Base-by-base conservation (phyloP, 1,284 basidiomycete genomes). In the Naganishia albida region DNA sequence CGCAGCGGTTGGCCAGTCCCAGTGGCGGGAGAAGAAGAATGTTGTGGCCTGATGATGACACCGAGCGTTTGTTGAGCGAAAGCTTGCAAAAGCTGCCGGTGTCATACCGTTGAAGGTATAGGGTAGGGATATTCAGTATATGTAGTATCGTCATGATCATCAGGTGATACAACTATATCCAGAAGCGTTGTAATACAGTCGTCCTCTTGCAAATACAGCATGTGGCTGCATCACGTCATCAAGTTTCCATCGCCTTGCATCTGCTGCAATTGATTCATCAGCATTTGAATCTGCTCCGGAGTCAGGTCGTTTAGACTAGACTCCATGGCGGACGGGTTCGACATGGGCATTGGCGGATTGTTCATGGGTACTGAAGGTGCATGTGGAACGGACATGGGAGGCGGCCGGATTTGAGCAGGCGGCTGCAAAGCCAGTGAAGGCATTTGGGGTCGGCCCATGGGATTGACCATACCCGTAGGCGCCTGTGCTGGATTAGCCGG, bases 51-150 rank as follows among this genome's bases (percentile, higher is more conserved):
- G 56, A 60, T n/a, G 64, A 65, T 25, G 64, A 65, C 23, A 56
- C 60, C 34, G 67, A 68, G 60, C 53, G 64, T 15, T 44, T 68
- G 49, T 39, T 68, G 26, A 68, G 67, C 50, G 67, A 68, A 44
- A 68, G 67, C 34, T 25, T 68, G 50, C 38, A 68, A 48, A 64
- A 62, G 52, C 43, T 68, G 59, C 44, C 51, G 16, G 48, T 60
- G n/a, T 60, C 57, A 20, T 59, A 43, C 60, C 63, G 26, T 20
- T 48, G 26, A 56, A 34, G 46, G 25, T 28, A 28, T 30, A 28
- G 25, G 28, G 12, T 28, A 51, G 28, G 4, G 15, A 51, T 26
- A 51, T 28, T 30, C 28, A 34, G 26, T 28, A 28, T 23, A 50
- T n/a, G 44, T 12, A 40, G 28, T 49, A 49, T 25, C 18, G 25